Conservation (phyloP, 257 asterid genomes). For the Solanum pinnatisectum region DNA sequence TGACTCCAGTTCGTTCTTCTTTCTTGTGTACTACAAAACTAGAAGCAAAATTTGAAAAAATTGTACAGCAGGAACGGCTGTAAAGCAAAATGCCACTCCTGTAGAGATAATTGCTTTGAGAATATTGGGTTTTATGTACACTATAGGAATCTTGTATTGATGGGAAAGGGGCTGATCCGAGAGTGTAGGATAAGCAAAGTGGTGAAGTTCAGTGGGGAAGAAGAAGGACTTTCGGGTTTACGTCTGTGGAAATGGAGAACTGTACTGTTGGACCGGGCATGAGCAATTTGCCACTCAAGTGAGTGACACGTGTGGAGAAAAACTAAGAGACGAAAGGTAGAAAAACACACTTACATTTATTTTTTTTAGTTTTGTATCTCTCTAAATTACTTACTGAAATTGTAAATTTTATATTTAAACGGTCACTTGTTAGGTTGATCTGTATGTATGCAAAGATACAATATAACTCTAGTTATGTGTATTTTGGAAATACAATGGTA, state of each 20-base stretch:
- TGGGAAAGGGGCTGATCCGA: neutral
- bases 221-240: neutral
- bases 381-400: too few relatives aligned
- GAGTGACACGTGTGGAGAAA: neutral
- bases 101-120: neutral
- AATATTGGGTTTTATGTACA: neutral
- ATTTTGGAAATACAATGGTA: too few relatives aligned
- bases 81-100: neutral
- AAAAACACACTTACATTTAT: too few relatives aligned
- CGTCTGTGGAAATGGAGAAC: neutral
- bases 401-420: too few relatives aligned
- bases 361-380: too few relatives aligned
- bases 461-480: too few relatives aligned
- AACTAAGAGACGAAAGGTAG: too few relatives aligned
- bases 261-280: neutral
- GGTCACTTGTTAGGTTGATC: too few relatives aligned
- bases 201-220: neutral
- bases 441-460: too few relatives aligned
- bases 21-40: neutral
- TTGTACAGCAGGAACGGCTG: neutral
- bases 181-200: neutral
- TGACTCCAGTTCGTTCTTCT: slow-evolving; percentile 32
- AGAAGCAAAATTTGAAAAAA: neutral
- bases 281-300: neutral
- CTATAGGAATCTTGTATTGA: neutral